A percentile compares a stretch with the other conserved stretches of the same genome.
These are phyloP conservation scores for Anastatica hierochuntica DNA, from an alignment of 345 rosid species.

Conservation along the genomic window DNA sequence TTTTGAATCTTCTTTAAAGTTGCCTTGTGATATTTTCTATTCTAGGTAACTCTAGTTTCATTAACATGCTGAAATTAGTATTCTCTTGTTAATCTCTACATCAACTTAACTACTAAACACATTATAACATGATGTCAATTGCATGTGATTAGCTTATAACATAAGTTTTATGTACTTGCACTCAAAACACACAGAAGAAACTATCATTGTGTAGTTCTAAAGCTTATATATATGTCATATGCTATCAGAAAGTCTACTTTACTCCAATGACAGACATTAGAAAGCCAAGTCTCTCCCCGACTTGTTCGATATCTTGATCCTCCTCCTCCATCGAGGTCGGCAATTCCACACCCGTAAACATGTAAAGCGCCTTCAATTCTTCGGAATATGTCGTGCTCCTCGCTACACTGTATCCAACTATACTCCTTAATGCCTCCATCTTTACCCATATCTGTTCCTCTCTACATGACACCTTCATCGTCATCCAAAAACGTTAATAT, in stretches of 20 bases:
- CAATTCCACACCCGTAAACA: slow-evolving; percentile 56
- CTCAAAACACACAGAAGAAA: neutral
- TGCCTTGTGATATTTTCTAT: no score
- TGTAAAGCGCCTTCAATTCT: slow-evolving; percentile 61
- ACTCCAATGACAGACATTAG: slow-evolving; percentile 72
- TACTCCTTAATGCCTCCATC: slow-evolving; percentile 39
- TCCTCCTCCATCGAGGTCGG: slow-evolving; percentile 44
- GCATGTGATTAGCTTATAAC: no score
- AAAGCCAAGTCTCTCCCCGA: slow-evolving; percentile 39
- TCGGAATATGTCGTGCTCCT: slow-evolving; percentile 31
- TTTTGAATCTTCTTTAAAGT: no score
- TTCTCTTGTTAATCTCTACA: no score
- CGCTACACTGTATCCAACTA: slow-evolving; percentile 49
- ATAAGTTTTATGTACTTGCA: no score
- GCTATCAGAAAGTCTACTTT: no score
- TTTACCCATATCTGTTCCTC: slow-evolving; percentile 56
- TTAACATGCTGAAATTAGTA: no score
- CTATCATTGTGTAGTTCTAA: neutral
- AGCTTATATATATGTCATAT: no score
- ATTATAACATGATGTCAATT: no score
- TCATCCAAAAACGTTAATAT: neutral
- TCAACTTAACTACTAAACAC: no score
- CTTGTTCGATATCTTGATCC: slow-evolving; percentile 34
- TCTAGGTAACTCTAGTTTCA: no score
- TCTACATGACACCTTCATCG: slow-evolving; percentile 21